phyloP scores from a whole-genome alignment of 1,139 yeast species.

The Kodamaea fungicola region DNA sequence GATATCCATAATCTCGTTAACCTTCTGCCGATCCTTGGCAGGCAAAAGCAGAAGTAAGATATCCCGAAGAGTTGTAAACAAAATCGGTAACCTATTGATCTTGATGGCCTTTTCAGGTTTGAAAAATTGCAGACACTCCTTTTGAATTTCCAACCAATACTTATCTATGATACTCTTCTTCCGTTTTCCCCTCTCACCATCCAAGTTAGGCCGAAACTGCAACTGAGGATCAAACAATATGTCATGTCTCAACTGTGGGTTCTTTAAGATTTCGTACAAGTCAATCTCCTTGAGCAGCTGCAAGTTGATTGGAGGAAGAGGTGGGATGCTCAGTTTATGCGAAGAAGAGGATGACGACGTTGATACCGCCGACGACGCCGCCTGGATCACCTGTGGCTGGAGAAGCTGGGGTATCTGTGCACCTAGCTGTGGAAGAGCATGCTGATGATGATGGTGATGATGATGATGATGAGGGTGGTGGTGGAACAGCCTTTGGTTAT shows the following conservation, averaged over 20 bases:
- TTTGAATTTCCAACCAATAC: constrained; percentile 77
- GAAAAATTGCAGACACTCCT: constrained; percentile 53
- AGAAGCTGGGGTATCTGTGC: constrained; percentile 10
- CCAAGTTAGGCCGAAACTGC: constrained; percentile 88
- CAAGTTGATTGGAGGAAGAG: constrained; percentile 81
- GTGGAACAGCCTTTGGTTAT: constrained; percentile 21
- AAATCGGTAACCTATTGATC: constrained; percentile 56
- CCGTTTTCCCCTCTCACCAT: constrained; percentile 83
- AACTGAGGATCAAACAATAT: constrained; percentile 88
- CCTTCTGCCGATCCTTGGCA: constrained; percentile 65
- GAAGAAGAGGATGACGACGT: constrained; percentile 13
- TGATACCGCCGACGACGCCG: constrained; percentile 3
- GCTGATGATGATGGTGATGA: constrained; percentile 10
- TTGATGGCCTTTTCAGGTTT: constrained; percentile 16
- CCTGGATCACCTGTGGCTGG: constrained; percentile 2
- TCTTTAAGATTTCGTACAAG: constrained; percentile 80
- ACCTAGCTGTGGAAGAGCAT: constrained; percentile 16
- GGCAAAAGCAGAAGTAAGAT: constrained; percentile 75
- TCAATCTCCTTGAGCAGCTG: constrained; percentile 85
- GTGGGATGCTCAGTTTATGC: constrained; percentile 20
- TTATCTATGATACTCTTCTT: constrained; percentile 73
- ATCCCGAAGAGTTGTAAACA: constrained; percentile 75
- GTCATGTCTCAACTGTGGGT: constrained; percentile 91
- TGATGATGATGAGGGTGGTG: constrained; percentile 14
- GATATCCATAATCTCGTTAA: constrained; percentile 73